phyloP scores from a whole-genome alignment of 2,329 filamentous ascomycete genomes.

The Didymella sp. region DNA sequence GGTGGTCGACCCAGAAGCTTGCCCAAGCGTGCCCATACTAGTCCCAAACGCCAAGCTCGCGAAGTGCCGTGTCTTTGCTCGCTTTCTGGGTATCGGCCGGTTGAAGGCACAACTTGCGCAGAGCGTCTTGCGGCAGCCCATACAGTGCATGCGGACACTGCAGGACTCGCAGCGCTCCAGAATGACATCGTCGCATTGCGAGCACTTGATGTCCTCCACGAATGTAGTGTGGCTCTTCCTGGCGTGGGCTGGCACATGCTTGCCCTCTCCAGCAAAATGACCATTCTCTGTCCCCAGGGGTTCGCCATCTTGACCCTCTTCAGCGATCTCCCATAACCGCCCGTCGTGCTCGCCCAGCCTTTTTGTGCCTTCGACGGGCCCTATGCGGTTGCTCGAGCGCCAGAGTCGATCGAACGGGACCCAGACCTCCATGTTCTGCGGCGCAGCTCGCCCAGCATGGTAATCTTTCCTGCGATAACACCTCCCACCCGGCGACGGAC shows the following conservation, averaged over 20 bases:
- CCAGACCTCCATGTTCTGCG: conserved; percentile 65
- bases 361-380: conserved; percentile 48
- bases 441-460: conserved; percentile 61
- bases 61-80: conserved; percentile 49
- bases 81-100: conserved; percentile 56
- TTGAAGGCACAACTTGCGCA: conserved; percentile 67
- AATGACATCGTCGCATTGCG: conserved; percentile 61
- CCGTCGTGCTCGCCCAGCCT: conserved; percentile 54
- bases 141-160: conserved; percentile 67
- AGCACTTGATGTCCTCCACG: conserved; percentile 61
- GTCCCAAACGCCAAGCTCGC: conserved; percentile 47
- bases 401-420: conserved; percentile 68
- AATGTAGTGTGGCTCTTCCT: conserved; percentile 62
- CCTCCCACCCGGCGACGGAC: conserved; percentile 63
- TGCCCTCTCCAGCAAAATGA: conserved; percentile 58
- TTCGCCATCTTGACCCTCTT: conserved; percentile 63
- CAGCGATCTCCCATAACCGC: conserved; percentile 63
- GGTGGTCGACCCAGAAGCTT: conserved; percentile 39
- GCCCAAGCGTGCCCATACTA: conserved; percentile 33
- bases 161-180: conserved; percentile 66
- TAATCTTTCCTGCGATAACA: conserved; percentile 65
- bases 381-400: conserved; percentile 66
- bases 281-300: conserved; percentile 59
- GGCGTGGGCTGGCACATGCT: conserved; percentile 61
- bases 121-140: conserved; percentile 65